Conservation (phyloP, 1,284 basidiomycete genomes). For the Fomitopsis schrenkii region DNA sequence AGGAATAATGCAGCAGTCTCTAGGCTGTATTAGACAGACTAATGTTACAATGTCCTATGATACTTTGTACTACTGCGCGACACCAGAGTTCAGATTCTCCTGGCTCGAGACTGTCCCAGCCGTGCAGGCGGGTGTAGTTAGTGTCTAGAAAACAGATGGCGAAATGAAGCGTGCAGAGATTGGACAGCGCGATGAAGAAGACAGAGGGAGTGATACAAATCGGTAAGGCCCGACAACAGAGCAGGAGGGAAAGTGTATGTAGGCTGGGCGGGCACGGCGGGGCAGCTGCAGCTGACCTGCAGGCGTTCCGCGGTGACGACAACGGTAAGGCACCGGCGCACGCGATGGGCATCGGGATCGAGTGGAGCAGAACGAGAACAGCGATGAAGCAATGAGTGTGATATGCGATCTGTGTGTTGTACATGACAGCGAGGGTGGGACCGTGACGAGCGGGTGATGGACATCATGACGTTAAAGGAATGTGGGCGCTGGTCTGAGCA, state of each 20-base stretch:
- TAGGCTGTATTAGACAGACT: background rate
- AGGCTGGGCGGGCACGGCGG: background rate
- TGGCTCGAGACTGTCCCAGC: background rate
- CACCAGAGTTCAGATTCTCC: background rate
- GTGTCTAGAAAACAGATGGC: background rate
- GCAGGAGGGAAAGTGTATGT: background rate
- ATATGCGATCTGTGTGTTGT: background rate
- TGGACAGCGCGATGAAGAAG: background rate
- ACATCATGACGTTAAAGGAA: background rate
- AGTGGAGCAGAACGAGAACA: background rate
- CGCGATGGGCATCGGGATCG: too few relatives aligned
- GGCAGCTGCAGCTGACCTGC: slow-evolving; percentile 1
- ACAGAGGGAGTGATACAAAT: background rate
- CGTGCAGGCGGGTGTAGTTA: background rate
- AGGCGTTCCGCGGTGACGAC: background rate
- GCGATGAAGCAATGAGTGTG: slow-evolving; percentile 1
- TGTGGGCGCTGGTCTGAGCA: background rate
- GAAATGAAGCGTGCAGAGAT: background rate
- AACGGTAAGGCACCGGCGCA: background rate
- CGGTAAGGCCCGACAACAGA: background rate
- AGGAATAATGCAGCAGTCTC: background rate
- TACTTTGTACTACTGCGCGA: slow-evolving; percentile 2
- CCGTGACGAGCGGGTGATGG: background rate
- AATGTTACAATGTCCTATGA: slow-evolving; percentile 2
- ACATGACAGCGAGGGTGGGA: background rate